Percentiles rank a stretch among this genome's conserved stretches.
Conservation (phyloP, 2,329 filamentous ascomycete genomes). For the Davidsoniella neocaledoniae region DNA sequence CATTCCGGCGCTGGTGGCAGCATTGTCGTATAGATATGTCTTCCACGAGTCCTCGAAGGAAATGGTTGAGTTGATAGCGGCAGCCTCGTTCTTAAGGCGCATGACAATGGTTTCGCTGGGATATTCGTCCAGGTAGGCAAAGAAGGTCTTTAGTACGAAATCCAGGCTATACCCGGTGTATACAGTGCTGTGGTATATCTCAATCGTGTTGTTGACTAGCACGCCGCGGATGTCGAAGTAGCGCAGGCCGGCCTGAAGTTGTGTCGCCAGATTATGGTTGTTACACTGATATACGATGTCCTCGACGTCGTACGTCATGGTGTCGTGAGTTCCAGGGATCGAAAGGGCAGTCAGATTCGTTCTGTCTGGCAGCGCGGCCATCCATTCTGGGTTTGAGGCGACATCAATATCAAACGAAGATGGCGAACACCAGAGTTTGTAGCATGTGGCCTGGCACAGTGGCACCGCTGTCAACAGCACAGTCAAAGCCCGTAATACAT, state of each 20-base stretch:
- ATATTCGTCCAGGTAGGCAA: constrained; percentile 27
- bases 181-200: constrained; percentile 29
- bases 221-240: constrained; percentile 33
- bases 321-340: constrained; percentile 36
- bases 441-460: constrained; percentile 14
- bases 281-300: constrained; percentile 26
- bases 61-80: constrained; percentile 16
- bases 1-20: constrained; percentile 20
- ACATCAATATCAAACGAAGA: constrained; percentile 27
- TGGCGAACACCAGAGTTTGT: constrained; percentile 19
- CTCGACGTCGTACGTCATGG: constrained; percentile 29
- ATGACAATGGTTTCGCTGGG: constrained; percentile 30
- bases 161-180: constrained; percentile 28
- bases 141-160: constrained; percentile 26
- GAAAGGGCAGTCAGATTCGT: constrained; percentile 27
- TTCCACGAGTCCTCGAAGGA: constrained; percentile 30
- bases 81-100: constrained; percentile 31
- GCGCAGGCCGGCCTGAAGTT: constrained; percentile 29
- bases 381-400: constrained; percentile 24
- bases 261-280: constrained; percentile 26
- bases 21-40: constrained; percentile 21
- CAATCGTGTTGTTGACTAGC: constrained; percentile 24
- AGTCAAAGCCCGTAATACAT: too few species aligned
- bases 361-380: constrained; percentile 25
- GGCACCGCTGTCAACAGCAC: too few species aligned